Conservation (phyloP, 2,329 filamentous ascomycete species). For the Pseudogymnoascus sp. region DNA sequence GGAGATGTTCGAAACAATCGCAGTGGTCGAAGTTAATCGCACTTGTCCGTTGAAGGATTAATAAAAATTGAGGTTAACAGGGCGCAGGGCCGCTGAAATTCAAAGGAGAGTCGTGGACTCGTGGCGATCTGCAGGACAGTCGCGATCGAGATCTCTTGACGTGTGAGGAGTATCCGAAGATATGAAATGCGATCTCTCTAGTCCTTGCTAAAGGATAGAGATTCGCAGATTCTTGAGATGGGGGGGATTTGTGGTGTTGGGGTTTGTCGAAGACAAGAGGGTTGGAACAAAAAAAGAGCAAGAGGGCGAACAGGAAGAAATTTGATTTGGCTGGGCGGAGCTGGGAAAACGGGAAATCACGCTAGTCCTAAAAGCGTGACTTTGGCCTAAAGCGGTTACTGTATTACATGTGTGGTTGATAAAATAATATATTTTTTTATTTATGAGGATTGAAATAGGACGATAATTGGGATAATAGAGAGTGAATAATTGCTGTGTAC, state of each 20-base stretch:
- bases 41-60: slow-evolving; percentile 8
- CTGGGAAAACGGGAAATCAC: slow-evolving; percentile 9
- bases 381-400: slow-evolving; percentile 3
- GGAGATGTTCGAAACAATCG: slow-evolving; percentile 9
- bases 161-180: slow-evolving; percentile 9
- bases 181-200: slow-evolving; percentile 12
- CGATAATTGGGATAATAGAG: neutral
- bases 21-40: slow-evolving; percentile 9
- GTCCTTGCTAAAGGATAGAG: slow-evolving; percentile 9
- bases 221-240: slow-evolving; percentile 5
- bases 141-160: neutral
- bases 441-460: neutral
- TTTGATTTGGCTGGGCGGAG: slow-evolving; percentile 9
- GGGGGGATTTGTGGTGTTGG: neutral
- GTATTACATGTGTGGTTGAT: slow-evolving; percentile 1
- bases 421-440: neutral
- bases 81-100: slow-evolving; percentile 8
- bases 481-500: neutral
- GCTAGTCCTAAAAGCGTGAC: neutral
- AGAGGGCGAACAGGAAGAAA: slow-evolving; percentile 8
- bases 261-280: slow-evolving; percentile 8
- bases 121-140: slow-evolving; percentile 8
- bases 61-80: slow-evolving; percentile 3
- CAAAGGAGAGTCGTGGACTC: slow-evolving; percentile 11
- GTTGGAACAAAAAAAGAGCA: slow-evolving; percentile 7